Conservation (phyloP, 768 basidiomycete species). For the Cystobasidium ongulense region DNA sequence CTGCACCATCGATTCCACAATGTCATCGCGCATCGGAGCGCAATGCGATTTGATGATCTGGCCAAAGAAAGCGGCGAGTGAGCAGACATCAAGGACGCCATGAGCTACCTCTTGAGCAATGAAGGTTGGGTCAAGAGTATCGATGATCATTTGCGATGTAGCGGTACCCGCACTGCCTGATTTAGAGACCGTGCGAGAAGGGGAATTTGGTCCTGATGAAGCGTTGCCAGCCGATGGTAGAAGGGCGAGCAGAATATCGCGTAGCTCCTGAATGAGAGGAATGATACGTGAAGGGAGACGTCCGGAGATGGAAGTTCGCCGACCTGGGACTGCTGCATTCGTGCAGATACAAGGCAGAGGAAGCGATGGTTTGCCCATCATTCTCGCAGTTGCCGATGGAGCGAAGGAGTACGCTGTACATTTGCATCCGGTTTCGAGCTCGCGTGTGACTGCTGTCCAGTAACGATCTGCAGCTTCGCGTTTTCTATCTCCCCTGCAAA, state of each 20-base stretch:
- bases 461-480: slow-evolving; percentile 66
- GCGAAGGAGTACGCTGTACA: slow-evolving; percentile 58
- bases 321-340: slow-evolving; percentile 41
- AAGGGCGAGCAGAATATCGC: slow-evolving; percentile 42
- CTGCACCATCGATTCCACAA: slow-evolving; percentile 73
- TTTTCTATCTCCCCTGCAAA: slow-evolving; percentile 67
- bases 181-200: neutral
- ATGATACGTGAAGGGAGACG: slow-evolving; percentile 62
- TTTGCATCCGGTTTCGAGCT: slow-evolving; percentile 72
- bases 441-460: slow-evolving; percentile 70
- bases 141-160: slow-evolving; percentile 52
- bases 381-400: slow-evolving; percentile 1
- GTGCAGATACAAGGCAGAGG: slow-evolving; percentile 37
- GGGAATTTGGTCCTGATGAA: slow-evolving; percentile 51
- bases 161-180: slow-evolving; percentile 56
- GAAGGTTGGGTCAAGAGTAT: slow-evolving; percentile 69
- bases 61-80: slow-evolving; percentile 69
- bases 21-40: slow-evolving; percentile 80
- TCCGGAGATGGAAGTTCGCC: neutral
- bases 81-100: slow-evolving; percentile 66
- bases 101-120: slow-evolving; percentile 74
- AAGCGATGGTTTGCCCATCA: slow-evolving; percentile 1
- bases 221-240: slow-evolving; percentile 52
- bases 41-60: slow-evolving; percentile 78
- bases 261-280: slow-evolving; percentile 62